Evolutionary conservation across 805 yeast species (phyloP), one percentile per base, ranked within the genome.

Genomic region (Pichia nanzhaoensis): DNA sequence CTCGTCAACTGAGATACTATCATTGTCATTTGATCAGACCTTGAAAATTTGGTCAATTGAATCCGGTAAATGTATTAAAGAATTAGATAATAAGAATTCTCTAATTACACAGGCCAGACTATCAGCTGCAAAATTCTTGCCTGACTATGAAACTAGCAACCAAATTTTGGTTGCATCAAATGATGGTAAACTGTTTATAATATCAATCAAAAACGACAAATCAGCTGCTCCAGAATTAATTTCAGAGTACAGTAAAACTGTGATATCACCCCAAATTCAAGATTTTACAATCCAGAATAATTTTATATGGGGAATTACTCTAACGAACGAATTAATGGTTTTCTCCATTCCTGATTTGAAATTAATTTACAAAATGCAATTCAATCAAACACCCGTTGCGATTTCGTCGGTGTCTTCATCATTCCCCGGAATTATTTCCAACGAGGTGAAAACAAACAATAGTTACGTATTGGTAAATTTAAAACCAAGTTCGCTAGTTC

Each of bases 11-110:
- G 74, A 73, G 55, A 51, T 90, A 21, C 74, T 89, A 9, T 75
- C 88, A 4, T 80, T 93, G 46, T 77, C 90, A 8, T 74, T 82
- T 52, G 95, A 86, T 61, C 78, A 80, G 27, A 69, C 73, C 12
- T 80, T 86, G 6, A 73, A 80, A 41, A 66, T 90, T 39, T 48
- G 59, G 58, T 39, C 53, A 37, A 38, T 56, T 5, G 41, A 46
- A 14, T 22, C 10, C 7, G 18, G 28, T 5, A 46, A 37, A 32
- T 41, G 45, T 28, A 46, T 46, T 14, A 37, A 37, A 30, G 45
- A 37, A 34, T 18, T 41, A 4, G 48, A 46, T 17, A 34, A 41
- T 22, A 33, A 41, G n/a, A 41, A 31, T 14, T 19, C 22, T 7
- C 16, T 10, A 35, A 34, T 38, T n/a, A 37, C 41, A 30, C 42